Base-by-base conservation (phyloP, 2,329 filamentous ascomycete genomes). In the Aspergillus floridensis region DNA sequence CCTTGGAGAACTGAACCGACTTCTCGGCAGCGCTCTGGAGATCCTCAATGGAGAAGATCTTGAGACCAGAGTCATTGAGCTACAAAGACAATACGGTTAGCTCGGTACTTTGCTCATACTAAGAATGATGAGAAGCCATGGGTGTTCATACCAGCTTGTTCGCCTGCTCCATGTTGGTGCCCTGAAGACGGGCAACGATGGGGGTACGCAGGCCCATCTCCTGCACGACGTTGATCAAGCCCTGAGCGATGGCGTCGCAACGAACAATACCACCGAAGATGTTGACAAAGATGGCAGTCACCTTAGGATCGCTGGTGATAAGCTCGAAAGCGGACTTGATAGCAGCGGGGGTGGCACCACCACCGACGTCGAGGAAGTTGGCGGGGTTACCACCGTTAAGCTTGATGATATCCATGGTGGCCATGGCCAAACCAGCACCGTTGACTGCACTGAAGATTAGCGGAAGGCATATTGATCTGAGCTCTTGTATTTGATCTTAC, bases 341-440 rank as follows among this genome's bases (percentile, higher is more conserved):
- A 71, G 95, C 95, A 68, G 93, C 89, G 35, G 95, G 93, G 62
- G 95, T 99, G 68, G 95, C 95, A 83, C 95, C 95, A 77, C 95
- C 95, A 74, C 95, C 95, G 69, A 99, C 95, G 77, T 99, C 95
- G 70, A 99, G 85, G 88, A 99, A 99, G 87, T 99, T 99, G 71
- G 95, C 95, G 64, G 95, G 95, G 74, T 87, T 84, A 65, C 95
- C 95, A 70, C 95, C 95, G 82, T 98, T 99, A 65, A 99, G 87
- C 88, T 99, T 98, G 86, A 99, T 99, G 79, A 99, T 98, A 80
- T 99, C 95, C 95, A 99, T 99, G 77, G 95, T 99, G 65, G 95
- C 95, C 95, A 99, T 99, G 81, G 95, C 95, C 68, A 99, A 90
- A 82, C 95, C 95, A 72, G 95, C 95, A 77, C 95, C 95, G 83